Percentiles rank a stretch among this genome's conserved stretches.
Evolutionary conservation across 495 filamentous ascomycete species (phyloP).

Genomic region (Podospora comata): DNA sequence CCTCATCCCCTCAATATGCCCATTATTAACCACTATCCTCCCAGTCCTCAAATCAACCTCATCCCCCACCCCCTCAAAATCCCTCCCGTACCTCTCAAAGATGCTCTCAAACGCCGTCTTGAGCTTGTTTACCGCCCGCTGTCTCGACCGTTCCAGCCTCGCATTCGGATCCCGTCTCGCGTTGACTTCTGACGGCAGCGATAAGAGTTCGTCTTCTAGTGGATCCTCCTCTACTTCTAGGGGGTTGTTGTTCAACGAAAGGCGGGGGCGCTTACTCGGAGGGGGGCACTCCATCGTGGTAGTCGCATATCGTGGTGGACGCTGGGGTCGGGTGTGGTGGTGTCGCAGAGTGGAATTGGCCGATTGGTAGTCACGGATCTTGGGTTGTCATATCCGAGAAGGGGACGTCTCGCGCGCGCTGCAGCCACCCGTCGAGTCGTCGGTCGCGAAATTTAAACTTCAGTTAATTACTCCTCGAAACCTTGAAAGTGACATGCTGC

Average conservation of each 20-base stretch:
- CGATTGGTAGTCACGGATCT: too few relatives aligned
- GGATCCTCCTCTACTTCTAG: conserved; percentile 38
- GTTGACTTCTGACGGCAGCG: conserved; percentile 42
- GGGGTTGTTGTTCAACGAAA: conserved; percentile 30
- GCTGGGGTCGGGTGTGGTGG: too few relatives aligned
- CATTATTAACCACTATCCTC: conserved; percentile 80
- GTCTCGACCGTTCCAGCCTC: conserved; percentile 56
- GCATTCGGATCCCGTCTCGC: conserved; percentile 46
- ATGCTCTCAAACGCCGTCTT: conserved; percentile 82
- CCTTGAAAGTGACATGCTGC: too few relatives aligned
- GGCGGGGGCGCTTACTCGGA: conserved; percentile 55
- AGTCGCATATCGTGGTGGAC: not conserved
- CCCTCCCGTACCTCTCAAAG: conserved; percentile 79
- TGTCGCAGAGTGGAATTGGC: not conserved
- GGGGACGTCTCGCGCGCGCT: too few relatives aligned
- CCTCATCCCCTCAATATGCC: conserved; percentile 63
- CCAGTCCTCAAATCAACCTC: conserved; percentile 53
- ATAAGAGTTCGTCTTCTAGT: conserved; percentile 43
- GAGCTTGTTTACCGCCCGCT: conserved; percentile 60
- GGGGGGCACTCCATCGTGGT: conserved; percentile 49
- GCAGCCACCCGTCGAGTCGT: too few relatives aligned
- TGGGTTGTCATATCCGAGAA: too few relatives aligned
- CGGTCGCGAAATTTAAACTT: too few relatives aligned
- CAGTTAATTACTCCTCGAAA: too few relatives aligned
- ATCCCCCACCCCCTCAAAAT: conserved; percentile 71